Evolutionary conservation across 2,329 filamentous ascomycete genomes (phyloP).

Genomic region (Parastagonospora avenae): DNA sequence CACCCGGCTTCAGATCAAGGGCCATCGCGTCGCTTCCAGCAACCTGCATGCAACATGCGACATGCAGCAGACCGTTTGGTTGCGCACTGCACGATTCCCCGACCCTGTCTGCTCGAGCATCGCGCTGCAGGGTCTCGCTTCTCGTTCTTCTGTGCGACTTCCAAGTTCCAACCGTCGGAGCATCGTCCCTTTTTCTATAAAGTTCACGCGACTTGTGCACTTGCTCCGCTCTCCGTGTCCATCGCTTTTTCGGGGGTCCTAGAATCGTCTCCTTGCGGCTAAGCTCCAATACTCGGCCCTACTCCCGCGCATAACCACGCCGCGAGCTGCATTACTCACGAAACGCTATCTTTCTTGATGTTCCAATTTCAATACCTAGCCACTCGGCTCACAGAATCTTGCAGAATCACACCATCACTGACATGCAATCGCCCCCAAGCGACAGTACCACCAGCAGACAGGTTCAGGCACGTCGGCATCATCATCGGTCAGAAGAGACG

Average conservation of each 20-base stretch:
- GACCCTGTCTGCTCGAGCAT: neutral
- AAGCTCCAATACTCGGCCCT: constrained; percentile 3
- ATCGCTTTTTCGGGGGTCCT: constrained; percentile 6
- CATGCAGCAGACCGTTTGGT: neutral
- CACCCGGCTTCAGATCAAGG: too few relatives aligned
- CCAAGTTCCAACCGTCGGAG: neutral
- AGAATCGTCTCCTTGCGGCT: constrained; percentile 9
- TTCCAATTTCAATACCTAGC: too few relatives aligned
- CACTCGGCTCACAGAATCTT: too few relatives aligned
- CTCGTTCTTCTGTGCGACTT: neutral
- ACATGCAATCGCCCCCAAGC: too few relatives aligned
- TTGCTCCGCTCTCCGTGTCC: neutral
- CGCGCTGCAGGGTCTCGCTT: constrained; percentile 6
- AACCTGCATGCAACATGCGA: too few relatives aligned
- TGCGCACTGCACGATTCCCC: neutral
- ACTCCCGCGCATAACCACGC: constrained; percentile 5
- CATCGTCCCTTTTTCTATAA: neutral
- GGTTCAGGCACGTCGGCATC: neutral
- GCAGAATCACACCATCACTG: too few relatives aligned
- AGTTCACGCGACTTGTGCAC: neutral
- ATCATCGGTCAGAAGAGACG: constrained; percentile 8
- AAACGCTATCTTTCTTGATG: neutral
- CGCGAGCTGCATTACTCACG: neutral
- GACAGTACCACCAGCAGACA: too few relatives aligned
- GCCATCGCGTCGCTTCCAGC: too few relatives aligned